phyloP scores from a whole-genome alignment of 495 filamentous ascomycete species.

The Sabuloglossum arenarium region DNA sequence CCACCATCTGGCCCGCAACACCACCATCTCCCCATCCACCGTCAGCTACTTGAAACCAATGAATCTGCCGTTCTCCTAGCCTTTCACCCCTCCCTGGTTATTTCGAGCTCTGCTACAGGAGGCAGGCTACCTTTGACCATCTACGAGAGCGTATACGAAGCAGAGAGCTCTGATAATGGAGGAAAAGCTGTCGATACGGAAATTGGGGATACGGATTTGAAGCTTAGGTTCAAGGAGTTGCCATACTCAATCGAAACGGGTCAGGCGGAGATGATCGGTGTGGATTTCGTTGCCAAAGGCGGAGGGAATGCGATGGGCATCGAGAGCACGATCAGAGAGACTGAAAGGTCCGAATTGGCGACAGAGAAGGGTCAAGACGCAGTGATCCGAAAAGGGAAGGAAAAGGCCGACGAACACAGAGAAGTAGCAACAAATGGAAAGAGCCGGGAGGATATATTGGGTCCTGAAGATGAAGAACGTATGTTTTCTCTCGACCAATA shows the following conservation, averaged over 20 bases:
- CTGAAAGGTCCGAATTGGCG: constrained; percentile 6
- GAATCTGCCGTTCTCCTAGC: constrained; percentile 75
- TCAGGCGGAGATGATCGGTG: constrained; percentile 91
- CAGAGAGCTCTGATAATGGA: constrained; percentile 29
- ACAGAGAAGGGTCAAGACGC: constrained; percentile 6
- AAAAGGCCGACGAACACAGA: constrained; percentile 9
- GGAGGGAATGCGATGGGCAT: constrained; percentile 56
- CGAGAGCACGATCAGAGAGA: constrained; percentile 14
- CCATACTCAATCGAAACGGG: constrained; percentile 79
- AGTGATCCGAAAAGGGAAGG: neutral
- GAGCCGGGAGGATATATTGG: constrained; percentile 29
- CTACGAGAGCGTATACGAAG: constrained; percentile 71
- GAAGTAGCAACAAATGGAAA: constrained; percentile 16
- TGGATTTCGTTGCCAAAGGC: constrained; percentile 73
- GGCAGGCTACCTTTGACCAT: constrained; percentile 76
- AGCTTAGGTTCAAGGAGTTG: constrained; percentile 60
- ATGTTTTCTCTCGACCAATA: constrained; percentile 10
- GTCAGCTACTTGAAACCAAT: constrained; percentile 52
- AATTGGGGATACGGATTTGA: constrained; percentile 20
- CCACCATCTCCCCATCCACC: constrained; percentile 50
- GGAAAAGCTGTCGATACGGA: constrained; percentile 54
- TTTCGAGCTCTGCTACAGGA: constrained; percentile 27
- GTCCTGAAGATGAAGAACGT: constrained; percentile 60
- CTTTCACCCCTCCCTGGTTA: constrained; percentile 48
- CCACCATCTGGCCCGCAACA: constrained; percentile 47